Evolutionary conservation across 2,329 filamentous ascomycete genomes (phyloP), one percentile per base, ranked within the genome.

Genomic region (Magnaporthales sp.): DNA sequence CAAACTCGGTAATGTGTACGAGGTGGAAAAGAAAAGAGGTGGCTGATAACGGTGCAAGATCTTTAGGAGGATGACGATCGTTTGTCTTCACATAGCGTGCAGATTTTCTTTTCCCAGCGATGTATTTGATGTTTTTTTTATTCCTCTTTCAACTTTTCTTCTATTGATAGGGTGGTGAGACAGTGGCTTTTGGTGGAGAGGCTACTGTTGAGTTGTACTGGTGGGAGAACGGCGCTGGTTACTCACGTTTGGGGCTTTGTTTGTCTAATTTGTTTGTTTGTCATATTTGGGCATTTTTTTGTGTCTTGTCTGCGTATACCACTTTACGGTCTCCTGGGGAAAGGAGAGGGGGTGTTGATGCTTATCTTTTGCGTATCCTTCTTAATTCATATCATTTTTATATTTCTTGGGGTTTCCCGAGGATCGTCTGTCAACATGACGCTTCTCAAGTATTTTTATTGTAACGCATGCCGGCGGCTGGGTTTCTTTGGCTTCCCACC

Each of bases 251-350:
- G n/a, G n/a, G 22, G 54, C 4, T 22, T 58, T 58, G 54, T 58
- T 46, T 46, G 38, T 46, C 38, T 46, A 46, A 38, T 46, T 46
- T 46, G 13, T 58, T 26, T n/a, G 24, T 58, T 58, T 58, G 54
- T 58, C 54, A 58, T 26, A 58, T 58, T 26, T 58, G 54, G 54
- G 24, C 54, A 58, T 58, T 58, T 46, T 38, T 46, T 26, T 15
- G 24, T 58, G 54, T 58, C 54, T 58, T 58, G 54, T 58, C n/a
- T 58, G 54, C 54, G 54, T 58, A 58, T 58, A 58, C 54, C 54
- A 58, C 54, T 58, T 58, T 58, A 11, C 22, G 11, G 54, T 9
- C 54, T 26, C 24, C 54, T 58, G 54, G 54, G 54, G 54, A 58
- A 24, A 58, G 54, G 24, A 58, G 24, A 26, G 54, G 24, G 54